Base-by-base conservation (phyloP, 768 basidiomycete genomes). In the Kwoniella mangroviensis region DNA sequence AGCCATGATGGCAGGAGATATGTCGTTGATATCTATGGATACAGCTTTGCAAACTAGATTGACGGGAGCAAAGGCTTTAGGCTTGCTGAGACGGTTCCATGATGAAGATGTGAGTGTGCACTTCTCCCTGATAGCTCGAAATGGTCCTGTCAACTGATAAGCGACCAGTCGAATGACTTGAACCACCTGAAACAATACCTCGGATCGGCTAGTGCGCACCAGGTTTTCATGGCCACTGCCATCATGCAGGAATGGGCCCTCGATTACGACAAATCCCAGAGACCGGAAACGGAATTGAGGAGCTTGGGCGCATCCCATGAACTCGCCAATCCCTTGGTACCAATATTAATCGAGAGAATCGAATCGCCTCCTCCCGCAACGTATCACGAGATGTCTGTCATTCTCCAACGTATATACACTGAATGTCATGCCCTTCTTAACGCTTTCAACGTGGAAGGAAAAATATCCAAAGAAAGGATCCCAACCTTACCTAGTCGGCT, bases 201-300 rank as follows among this genome's bases (percentile, higher is more conserved):
- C 76, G 88, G 90, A 58, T 95, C 96, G 1, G 88, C 90, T 6
- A 94, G 93, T 78, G 95, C 95, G 88, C 87, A 98, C 17, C 95
- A 97, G 79, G 91, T 91, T 73, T 89, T 94, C 79, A 83, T 98
- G 53, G 85, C 90, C n/a, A 90, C 93, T 19, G 87, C 92, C 59
- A 87, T 98, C 68, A 85, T 94, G 0, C 93, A 96, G 82, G 93
- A 98, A 85, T 98, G 95, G 97, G 92, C 94, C 4, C 84, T 28
- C 4, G 87, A 87, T 22, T 68, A 56, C 22, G 80, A 79, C 13
- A 73, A 84, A 0, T 68, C 59, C 24, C 17, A n/a, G 24, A n/a
- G 53, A 56, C 21, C 17, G 45, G 53, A 22, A 13, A 13, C 83
- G 19, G 87, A 52, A 85, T 92, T 57, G 85, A 88, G 22, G 87